Percentiles rank a stretch among this genome's conserved stretches.
phyloP scores from a whole-genome alignment of 768 basidiomycete genomes.

The Suillus ampliporus region DNA sequence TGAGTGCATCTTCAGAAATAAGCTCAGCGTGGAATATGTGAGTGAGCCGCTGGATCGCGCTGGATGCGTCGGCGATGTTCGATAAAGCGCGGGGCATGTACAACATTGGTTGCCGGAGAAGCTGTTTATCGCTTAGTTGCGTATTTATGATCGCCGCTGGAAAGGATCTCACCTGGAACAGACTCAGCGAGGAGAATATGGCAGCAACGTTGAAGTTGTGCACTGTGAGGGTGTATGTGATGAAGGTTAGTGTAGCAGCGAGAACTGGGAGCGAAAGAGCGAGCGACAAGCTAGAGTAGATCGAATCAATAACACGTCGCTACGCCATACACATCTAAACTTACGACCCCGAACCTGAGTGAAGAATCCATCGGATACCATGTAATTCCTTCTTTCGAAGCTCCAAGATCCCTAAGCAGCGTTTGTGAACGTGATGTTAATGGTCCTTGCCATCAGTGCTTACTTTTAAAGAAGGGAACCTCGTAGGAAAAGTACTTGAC shows the following conservation, averaged over 20 bases:
- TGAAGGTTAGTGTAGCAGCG: slow-evolving; percentile 69
- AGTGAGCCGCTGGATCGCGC: slow-evolving; percentile 58
- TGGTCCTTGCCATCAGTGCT: slow-evolving; percentile 23
- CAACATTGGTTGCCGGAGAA: slow-evolving; percentile 74
- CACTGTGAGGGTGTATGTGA: slow-evolving; percentile 63
- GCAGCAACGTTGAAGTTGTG: slow-evolving; percentile 65
- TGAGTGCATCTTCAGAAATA: slow-evolving; percentile 46
- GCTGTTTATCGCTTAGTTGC: slow-evolving; percentile 33
- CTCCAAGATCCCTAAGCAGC: slow-evolving; percentile 52
- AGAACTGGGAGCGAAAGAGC: slow-evolving; percentile 66
- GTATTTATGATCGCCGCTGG: background rate
- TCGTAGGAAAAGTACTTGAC: slow-evolving; percentile 83
- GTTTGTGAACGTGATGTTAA: slow-evolving; percentile 4
- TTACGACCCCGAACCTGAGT: slow-evolving; percentile 68
- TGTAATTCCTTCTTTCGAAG: slow-evolving; percentile 60
- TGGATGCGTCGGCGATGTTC: slow-evolving; percentile 66
- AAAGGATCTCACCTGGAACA: slow-evolving; percentile 51
- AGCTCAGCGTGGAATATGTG: slow-evolving; percentile 55
- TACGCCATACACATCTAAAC: slow-evolving; percentile 18
- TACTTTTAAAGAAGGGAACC: slow-evolving; percentile 66
- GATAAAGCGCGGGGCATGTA: slow-evolving; percentile 67
- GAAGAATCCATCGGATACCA: slow-evolving; percentile 60
- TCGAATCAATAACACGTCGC: background rate
- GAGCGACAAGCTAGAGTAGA: slow-evolving; percentile 48
- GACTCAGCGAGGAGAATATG: slow-evolving; percentile 68